A percentile compares a stretch with the other conserved stretches of the same genome.
These are phyloP conservation scores for Paraglomus occultum DNA, from an alignment of 192 early-diverging fungal species.

Conservation along the genomic window DNA sequence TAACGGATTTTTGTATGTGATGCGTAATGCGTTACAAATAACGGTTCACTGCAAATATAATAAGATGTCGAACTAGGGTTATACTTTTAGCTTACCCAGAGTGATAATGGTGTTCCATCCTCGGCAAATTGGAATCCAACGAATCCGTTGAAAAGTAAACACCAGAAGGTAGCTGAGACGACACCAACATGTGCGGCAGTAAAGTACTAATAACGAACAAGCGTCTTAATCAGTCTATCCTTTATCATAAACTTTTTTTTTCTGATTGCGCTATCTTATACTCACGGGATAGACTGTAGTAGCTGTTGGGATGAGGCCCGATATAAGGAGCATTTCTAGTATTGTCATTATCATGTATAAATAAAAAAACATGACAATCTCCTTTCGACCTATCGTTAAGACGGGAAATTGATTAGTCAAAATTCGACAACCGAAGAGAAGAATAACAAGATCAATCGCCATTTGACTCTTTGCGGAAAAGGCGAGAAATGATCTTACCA, in stretches of 20 bases:
- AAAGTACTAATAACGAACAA: constrained; percentile 56
- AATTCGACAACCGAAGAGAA: too few species aligned
- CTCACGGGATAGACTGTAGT: constrained; percentile 59
- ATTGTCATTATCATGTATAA: constrained; percentile 69
- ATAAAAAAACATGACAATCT: constrained; percentile 91
- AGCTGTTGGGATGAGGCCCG: constrained; percentile 73
- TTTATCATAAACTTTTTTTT: not conserved
- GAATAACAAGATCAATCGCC: too few species aligned
- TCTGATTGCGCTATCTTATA: not conserved
- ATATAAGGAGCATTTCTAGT: constrained; percentile 71
- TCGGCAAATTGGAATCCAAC: constrained; percentile 89
- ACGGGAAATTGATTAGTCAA: not conserved
- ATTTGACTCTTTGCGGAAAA: too few species aligned
- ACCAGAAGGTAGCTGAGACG: constrained; percentile 78
- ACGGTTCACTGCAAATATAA: not conserved
- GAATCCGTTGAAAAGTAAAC: constrained; percentile 81
- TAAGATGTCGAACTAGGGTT: not conserved
- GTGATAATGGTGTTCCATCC: constrained; percentile 80
- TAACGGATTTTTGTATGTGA: not conserved
- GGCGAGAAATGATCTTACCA: constrained; percentile 50
- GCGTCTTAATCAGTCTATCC: not conserved
- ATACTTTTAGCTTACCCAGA: constrained; percentile 67
- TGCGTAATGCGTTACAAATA: not conserved
- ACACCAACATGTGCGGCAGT: constrained; percentile 68
- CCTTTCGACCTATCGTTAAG: constrained; percentile 68